Base-by-base conservation (phyloP, 768 basidiomycete genomes). In the Leccinum disarticulatum region DNA sequence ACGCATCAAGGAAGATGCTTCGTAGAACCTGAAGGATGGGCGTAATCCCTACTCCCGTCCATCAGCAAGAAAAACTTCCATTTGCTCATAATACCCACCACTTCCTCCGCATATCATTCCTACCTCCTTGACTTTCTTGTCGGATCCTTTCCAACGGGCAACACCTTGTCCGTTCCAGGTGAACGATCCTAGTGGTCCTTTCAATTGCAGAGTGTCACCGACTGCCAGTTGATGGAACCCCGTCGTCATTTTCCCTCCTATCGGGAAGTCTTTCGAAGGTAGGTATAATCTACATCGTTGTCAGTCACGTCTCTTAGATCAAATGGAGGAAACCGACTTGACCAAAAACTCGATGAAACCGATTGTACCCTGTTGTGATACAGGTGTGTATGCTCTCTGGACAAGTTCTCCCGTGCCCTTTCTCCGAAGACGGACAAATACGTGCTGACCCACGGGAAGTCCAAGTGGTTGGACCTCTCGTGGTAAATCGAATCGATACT, bases 121-220 rank as follows among this genome's bases (percentile, higher is more conserved):
- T 14, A 87, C 63, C 19, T 81, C 72, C 25, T 67, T 67, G 17
- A 81, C 69, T 13, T 65, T 66, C 19, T 68, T 67, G 54, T 74
- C 64, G 2, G 69, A 57, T 0, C 79, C 79, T 47, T 75, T 71
- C 72, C 79, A 73, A 27, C 60, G 62, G 13, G 76, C 77, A 9
- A 68, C 56, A 0, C 80, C 79, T 11, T 69, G 53, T 1, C 83
- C 82, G 3, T 75, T 64, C 81, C 82, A 87, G 22, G 76, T 66
- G 65, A 87, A 87, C 6, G 79, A 77, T 0, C 86, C 86, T 7
- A 86, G 67, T 0, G 86, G 86, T 0, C 86, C 86, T 65, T 86
- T 86, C 53, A 86, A 61, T 59, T 86, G 83, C 9, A 86, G 70
- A 3, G 41, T 63, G 55, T 86, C 84, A 3, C 79, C 84, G 5